Percentiles rank a stretch among this genome's conserved stretches.
These are phyloP conservation scores for Yarrowia sp. DNA, from an alignment of 805 yeast genomes.

Conservation along the genomic window DNA sequence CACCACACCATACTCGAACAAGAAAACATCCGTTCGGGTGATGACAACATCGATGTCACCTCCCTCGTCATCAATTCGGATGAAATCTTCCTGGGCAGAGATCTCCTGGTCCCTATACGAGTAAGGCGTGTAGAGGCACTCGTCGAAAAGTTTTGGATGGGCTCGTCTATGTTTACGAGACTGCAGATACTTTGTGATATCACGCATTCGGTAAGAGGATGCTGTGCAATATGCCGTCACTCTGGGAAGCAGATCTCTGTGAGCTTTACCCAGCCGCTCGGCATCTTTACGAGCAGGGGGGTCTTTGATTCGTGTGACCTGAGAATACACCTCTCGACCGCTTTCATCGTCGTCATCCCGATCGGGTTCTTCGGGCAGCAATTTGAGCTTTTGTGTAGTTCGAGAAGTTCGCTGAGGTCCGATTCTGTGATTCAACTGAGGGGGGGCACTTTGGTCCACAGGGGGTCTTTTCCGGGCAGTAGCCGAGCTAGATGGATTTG, in stretches of 20 bases:
- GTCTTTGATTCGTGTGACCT: conserved; percentile 82
- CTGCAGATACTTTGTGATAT: conserved; percentile 81
- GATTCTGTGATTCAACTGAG: conserved; percentile 40
- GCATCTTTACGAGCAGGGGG: conserved; percentile 92
- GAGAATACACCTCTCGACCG: conserved; percentile 74
- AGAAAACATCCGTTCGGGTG: conserved; percentile 73
- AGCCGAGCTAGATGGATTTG: conserved; percentile 12
- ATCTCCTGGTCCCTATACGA: conserved; percentile 52
- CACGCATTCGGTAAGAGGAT: conserved; percentile 89
- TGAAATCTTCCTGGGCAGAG: conserved; percentile 47
- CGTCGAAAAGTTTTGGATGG: conserved; percentile 90
- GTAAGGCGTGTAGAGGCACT: conserved; percentile 92
- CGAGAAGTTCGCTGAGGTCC: conserved; percentile 77
- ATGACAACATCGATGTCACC: conserved; percentile 88
- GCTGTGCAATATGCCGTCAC: conserved; percentile 97
- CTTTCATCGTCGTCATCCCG: conserved; percentile 46
- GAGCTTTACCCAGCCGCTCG: conserved; percentile 86
- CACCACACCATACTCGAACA: conserved; percentile 96
- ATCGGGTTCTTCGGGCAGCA: conserved; percentile 68
- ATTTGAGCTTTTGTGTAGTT: conserved; percentile 84
- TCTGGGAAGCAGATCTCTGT: conserved; percentile 82
- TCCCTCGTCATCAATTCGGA: conserved; percentile 88
- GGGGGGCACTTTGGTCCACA: conserved; percentile 39
- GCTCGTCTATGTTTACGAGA: conserved; percentile 66
- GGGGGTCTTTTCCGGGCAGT: conserved; percentile 36